Conservation (phyloP, 805 yeast genomes). For the Starmerella riodocensis region DNA sequence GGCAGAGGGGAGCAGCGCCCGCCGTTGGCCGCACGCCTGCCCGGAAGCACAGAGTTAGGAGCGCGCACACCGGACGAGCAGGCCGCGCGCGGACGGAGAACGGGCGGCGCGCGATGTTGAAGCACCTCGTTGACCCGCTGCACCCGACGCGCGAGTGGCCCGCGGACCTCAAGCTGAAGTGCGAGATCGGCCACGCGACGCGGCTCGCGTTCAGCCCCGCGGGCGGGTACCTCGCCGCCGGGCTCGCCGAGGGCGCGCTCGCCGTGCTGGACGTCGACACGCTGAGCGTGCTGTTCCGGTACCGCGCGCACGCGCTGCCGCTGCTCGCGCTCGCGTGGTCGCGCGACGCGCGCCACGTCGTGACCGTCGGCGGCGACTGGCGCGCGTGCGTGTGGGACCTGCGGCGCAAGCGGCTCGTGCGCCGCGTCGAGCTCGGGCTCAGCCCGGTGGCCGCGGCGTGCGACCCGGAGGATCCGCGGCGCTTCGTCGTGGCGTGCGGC, state of each 20-base stretch:
- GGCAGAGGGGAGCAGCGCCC: no score
- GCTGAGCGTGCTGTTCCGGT: constrained; percentile 9
- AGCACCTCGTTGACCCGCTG: constrained; percentile 16
- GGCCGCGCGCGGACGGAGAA: no score
- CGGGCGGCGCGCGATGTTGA: no score
- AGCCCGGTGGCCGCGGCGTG: constrained; percentile 7
- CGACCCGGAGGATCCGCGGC: neutral
- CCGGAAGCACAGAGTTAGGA: no score
- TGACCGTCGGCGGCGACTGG: constrained; percentile 16
- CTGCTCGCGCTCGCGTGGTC: constrained; percentile 13
- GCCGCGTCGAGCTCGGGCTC: constrained; percentile 7
- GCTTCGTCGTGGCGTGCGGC: constrained; percentile 1
- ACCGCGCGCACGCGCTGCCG: constrained; percentile 7
- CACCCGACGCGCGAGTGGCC: constrained; percentile 15
- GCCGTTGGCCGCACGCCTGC: no score
- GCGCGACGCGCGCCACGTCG: constrained; percentile 5
- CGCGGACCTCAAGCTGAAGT: constrained; percentile 5
- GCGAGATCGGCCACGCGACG: constrained; percentile 11
- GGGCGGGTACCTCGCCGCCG: constrained; percentile 12
- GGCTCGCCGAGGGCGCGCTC: constrained; percentile 13
- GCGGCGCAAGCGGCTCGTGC: neutral
- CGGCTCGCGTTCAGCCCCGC: constrained; percentile 9
- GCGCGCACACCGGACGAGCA: no score
- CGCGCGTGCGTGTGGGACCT: constrained; percentile 12
- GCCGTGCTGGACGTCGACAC: constrained; percentile 12